Evolutionary conservation across 306 rosid genomes (phyloP).

Genomic region (Prinsepia uniflora): DNA sequence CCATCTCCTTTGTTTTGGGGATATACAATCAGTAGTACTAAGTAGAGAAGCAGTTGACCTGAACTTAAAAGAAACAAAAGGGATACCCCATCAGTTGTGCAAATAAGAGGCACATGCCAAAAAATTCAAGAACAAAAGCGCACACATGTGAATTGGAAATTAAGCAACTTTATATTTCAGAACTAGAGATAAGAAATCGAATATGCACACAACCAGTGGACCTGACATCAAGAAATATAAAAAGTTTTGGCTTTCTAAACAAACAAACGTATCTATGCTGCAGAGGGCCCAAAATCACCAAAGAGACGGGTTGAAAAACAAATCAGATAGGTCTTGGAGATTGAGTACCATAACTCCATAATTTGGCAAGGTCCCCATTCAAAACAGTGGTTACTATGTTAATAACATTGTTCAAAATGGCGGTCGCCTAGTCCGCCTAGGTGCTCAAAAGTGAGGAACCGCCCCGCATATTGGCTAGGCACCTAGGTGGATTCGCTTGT

Average conservation of each 20-base stretch:
- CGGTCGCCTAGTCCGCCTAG: too few species aligned
- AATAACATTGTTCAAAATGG: too few species aligned
- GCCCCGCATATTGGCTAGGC: too few species aligned
- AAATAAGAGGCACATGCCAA: neutral
- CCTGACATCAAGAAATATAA: neutral
- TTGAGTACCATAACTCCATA: neutral
- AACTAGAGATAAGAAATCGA: neutral
- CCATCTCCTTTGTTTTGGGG: slow-evolving; percentile 83
- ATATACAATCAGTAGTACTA: slow-evolving; percentile 58
- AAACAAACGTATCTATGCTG: neutral
- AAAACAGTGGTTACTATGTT: too few species aligned
- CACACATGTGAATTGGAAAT: neutral
- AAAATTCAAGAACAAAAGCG: slow-evolving; percentile 8
- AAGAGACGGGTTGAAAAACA: neutral
- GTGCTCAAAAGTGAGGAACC: too few species aligned
- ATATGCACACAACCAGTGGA: neutral
- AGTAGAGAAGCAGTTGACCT: slow-evolving; percentile 80
- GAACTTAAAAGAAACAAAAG: slow-evolving; percentile 26
- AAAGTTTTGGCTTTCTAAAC: neutral
- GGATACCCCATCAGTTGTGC: neutral
- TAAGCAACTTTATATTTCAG: neutral
- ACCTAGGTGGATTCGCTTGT: too few species aligned
- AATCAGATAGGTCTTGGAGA: neutral
- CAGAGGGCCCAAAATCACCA: neutral
- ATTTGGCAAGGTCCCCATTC: too few species aligned